These are phyloP conservation scores for Dactylellina haptotyla DNA, from an alignment of 2,329 filamentous ascomycete species.

Conservation along the genomic window DNA sequence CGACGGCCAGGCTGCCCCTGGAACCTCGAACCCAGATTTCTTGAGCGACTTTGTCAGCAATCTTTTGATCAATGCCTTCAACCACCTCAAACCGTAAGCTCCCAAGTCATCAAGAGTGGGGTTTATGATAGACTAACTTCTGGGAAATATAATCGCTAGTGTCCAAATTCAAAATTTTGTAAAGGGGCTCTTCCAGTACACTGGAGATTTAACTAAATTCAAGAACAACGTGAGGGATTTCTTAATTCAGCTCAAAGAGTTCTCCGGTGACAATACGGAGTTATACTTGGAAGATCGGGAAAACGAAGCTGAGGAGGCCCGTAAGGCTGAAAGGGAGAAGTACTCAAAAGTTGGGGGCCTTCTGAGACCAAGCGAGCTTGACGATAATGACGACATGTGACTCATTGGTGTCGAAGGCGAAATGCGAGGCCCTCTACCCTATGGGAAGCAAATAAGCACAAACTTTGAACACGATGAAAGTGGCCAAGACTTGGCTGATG, in stretches of 20 bases:
- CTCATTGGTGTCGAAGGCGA: constrained; percentile 34
- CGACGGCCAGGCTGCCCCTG: constrained; percentile 80
- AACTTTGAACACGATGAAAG: constrained; percentile 29
- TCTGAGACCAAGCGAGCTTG: constrained; percentile 96
- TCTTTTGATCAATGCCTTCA: constrained; percentile 87
- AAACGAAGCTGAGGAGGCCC: constrained; percentile 84
- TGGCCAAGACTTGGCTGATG: constrained; percentile 36
- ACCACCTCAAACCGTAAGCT: constrained; percentile 82
- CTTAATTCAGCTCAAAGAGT: constrained; percentile 96
- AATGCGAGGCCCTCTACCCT: constrained; percentile 30
- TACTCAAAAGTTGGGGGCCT: constrained; percentile 94
- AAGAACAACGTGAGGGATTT: constrained; percentile 96
- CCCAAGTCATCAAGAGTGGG: no score
- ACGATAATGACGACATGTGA: constrained; percentile 76
- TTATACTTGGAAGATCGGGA: constrained; percentile 94
- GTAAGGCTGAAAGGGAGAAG: constrained; percentile 87
- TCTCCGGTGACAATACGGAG: constrained; percentile 92
- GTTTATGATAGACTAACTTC: no score
- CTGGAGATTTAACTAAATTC: constrained; percentile 91
- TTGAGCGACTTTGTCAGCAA: constrained; percentile 85
- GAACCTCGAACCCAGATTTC: constrained; percentile 91
- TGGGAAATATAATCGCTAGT: no score
- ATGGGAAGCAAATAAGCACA: constrained; percentile 29
- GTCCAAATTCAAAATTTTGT: constrained; percentile 90
- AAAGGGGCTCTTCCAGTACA: constrained; percentile 85